Base-by-base conservation (phyloP, 2,329 filamentous ascomycete species). In the Aotearoamyces nothofagi region DNA sequence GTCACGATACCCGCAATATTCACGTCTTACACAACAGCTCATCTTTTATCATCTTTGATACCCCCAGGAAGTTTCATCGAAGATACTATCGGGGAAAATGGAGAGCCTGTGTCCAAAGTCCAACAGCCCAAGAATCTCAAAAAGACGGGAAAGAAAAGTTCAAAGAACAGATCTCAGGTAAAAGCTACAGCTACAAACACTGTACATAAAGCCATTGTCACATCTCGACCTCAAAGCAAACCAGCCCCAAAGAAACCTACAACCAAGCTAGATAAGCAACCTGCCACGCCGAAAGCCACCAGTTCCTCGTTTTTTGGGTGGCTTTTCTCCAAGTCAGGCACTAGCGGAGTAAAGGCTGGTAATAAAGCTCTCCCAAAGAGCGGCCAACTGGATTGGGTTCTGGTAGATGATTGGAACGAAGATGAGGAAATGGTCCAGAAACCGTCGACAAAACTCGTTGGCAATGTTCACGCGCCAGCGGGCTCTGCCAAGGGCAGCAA, bases 1-100 rank as follows among this genome's bases (percentile, higher is more conserved):
- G 70, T 96, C 39, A 83, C 83, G 1, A 94, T 98, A 30, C 86
- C 90, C 1, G 82, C 90, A 1, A 65, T 96, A 7, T 98, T 98
- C 53, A 96, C 90, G 0, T 92, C 87, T 1, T 74, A 90, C 42
- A 96, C 84, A 1, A 96, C 87, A 0, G 90, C 90, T 1, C 87
- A 94, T 50, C 63, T 98, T 9, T 64, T 98, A 10, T 92, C 86
- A 1, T 84, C 86, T 5, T 63, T 96, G 35, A 76, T 90, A 33
- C 81, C 86, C 29, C 66, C 71, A 1, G 73, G 76, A 26, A 68
- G 63, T 39, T 69, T 69, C 30, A 61, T 72, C 26, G 67, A 74
- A 37, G 64, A 73, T 33, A 59, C 63, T 5, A 54, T 71, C 11
- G 59, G 72, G 32, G 69, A 72, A 33, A 67, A 75, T 39, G 66